Evolutionary conservation across 1,284 basidiomycete species (phyloP), one percentile per base, ranked within the genome.

Genomic region (Coniferiporia weirii): DNA sequence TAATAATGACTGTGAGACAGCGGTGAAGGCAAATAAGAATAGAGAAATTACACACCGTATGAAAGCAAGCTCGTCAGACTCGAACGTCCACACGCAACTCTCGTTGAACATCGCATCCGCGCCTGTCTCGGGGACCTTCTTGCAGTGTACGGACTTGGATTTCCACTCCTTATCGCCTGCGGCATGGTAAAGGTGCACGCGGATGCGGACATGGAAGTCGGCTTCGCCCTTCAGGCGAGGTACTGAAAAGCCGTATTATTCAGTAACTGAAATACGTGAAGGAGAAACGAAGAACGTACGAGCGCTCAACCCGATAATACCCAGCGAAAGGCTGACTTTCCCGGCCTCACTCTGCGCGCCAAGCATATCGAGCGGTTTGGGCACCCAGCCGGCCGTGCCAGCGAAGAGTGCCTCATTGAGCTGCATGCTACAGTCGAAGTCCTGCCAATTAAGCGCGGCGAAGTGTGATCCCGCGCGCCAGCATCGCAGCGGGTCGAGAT

Each of bases 361-460:
- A 73, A 69, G 48, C 63, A 71, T 54, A 61, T 66, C 34, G 70
- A 64, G 57, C 2, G 76, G 84, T 64, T 84, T 84, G 47, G 77
- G 69, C 0, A 83, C 78, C 78, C 79, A 87, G 0, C 85, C 85
- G 3, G 71, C 67, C 1, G 76, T 81, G 0, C 80, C 84, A 0
- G 76, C 75, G 65, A 87, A 88, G 74, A 87, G 76, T 0, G 78
- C 84, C 66, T 85, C 85, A 62, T 85, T 85, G 40, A 87, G 67
- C 63, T 80, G 77, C 75, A 79, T 77, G 3, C 78, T 76, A 0
- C 61, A 65, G 63, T 82, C 68, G 55, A 66, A 82, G 15, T 70
- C 72, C 69, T 87, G 85, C 83, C 83, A 86, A 66, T 88, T 88
- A 46, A 88, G 69, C 34, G 81, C 79, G 5, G 77, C 78, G n/a